Evolutionary conservation across 2,329 filamentous ascomycete genomes (phyloP).

Genomic region (Lachnellula occidentalis): DNA sequence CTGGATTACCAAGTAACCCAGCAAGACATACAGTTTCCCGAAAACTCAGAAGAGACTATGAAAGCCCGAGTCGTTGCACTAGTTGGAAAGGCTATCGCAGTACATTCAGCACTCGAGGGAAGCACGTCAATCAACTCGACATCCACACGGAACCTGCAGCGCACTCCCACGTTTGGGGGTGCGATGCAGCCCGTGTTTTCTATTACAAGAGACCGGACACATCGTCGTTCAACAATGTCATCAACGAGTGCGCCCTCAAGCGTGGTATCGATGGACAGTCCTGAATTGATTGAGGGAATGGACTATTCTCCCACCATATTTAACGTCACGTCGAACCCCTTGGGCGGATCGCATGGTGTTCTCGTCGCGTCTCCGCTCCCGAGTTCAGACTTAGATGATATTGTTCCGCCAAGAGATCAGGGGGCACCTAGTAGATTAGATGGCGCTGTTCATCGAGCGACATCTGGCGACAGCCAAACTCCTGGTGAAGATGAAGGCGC

Average conservation of each 20-base stretch:
- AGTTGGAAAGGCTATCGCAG: background rate
- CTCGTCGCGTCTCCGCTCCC: background rate
- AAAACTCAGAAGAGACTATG: background rate
- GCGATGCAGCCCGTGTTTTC: background rate
- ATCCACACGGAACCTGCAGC: background rate
- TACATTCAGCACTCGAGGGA: background rate
- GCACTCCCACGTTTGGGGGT: background rate
- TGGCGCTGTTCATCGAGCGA: background rate
- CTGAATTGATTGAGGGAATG: background rate
- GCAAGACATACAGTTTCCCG: background rate
- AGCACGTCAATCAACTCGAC: background rate
- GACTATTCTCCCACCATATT: background rate
- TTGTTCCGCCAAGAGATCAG: background rate
- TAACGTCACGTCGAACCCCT: background rate
- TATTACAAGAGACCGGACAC: background rate
- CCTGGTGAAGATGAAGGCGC: background rate
- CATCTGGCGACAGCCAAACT: background rate
- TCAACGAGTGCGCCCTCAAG: background rate
- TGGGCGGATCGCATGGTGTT: background rate
- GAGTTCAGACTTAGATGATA: background rate
- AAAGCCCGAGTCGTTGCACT: background rate
- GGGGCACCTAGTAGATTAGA: background rate
- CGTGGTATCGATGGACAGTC: background rate
- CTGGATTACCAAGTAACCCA: background rate
- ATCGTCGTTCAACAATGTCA: background rate